These are phyloP conservation scores for Oemleria cerasiformis DNA, from an alignment of 306 rosid species.

Conservation along the genomic window DNA sequence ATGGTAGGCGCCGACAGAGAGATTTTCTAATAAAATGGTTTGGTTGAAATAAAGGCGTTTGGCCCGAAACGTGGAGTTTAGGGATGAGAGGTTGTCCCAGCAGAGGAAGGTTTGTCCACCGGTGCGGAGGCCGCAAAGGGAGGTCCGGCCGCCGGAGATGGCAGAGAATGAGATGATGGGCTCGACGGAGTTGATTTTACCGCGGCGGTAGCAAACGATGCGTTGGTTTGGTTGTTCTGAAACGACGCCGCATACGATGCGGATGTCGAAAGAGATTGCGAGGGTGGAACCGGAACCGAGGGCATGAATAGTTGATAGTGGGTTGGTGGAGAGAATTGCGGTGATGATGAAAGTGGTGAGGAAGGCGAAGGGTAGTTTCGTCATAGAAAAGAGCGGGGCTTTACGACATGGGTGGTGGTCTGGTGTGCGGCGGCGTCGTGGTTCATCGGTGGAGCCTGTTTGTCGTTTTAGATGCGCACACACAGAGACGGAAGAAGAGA, in stretches of 20 bases:
- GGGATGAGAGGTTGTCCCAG: too few relatives aligned
- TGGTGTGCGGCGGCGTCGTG: conserved; percentile 28
- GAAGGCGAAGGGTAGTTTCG: conserved; percentile 38
- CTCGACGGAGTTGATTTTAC: conserved; percentile 27
- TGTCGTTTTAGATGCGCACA: too few relatives aligned
- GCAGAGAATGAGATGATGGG: conserved; percentile 55
- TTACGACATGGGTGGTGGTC: conserved; percentile 33
- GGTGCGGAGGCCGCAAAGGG: conserved; percentile 67
- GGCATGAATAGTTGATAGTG: conserved; percentile 35
- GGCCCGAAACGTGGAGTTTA: too few relatives aligned
- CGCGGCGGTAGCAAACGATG: conserved; percentile 59
- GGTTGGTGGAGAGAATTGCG: conserved; percentile 2
- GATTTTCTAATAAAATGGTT: too few relatives aligned
- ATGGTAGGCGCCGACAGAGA: too few relatives aligned
- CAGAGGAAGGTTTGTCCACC: conserved; percentile 50
- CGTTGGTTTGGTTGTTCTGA: conserved; percentile 42
- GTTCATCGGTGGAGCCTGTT: conserved; percentile 49
- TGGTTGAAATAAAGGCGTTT: too few relatives aligned
- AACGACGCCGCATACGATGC: conserved; percentile 69
- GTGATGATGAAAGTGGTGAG: conserved; percentile 1
- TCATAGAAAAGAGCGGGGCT: conserved; percentile 47
- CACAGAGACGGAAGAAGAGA: conserved; percentile 16
- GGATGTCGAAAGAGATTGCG: conserved; percentile 46
- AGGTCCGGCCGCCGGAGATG: conserved; percentile 63
- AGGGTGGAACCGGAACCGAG: conserved; percentile 78